Evolutionary conservation across 2,329 filamentous ascomycete genomes (phyloP).

Genomic region (Incumbomyces lentus): DNA sequence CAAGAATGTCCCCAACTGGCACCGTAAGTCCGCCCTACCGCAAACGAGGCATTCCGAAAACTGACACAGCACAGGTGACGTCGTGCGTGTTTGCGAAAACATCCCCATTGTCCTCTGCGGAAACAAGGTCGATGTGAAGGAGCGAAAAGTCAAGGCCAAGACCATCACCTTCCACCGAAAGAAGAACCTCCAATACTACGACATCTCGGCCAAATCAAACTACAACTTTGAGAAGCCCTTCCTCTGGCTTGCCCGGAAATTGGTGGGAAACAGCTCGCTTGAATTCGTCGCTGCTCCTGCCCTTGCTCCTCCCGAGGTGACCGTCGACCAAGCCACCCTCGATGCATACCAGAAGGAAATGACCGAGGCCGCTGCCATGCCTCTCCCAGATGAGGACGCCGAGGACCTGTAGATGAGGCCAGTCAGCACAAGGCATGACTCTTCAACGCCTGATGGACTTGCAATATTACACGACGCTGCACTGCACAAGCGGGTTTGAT

Average conservation of each 20-base stretch:
- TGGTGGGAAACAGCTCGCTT: slow-evolving; percentile 85
- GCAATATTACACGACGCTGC: slow-evolving; percentile 3
- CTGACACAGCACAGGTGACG: slow-evolving; percentile 56
- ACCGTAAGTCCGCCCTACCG: slow-evolving; percentile 65
- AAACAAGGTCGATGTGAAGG: slow-evolving; percentile 99
- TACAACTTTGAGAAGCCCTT: slow-evolving; percentile 99
- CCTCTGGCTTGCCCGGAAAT: slow-evolving; percentile 97
- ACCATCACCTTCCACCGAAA: slow-evolving; percentile 99
- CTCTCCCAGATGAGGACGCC: slow-evolving; percentile 91
- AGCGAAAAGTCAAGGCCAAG: slow-evolving; percentile 99
- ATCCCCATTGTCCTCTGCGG: slow-evolving; percentile 96
- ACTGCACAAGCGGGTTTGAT: neutral
- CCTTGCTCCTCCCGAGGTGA: slow-evolving; percentile 83
- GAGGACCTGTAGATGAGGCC: slow-evolving; percentile 41
- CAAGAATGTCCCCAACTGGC: slow-evolving; percentile 99
- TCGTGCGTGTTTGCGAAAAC: slow-evolving; percentile 98
- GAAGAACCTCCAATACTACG: slow-evolving; percentile 99
- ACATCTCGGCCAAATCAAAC: slow-evolving; percentile 99
- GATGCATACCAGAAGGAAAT: slow-evolving; percentile 82
- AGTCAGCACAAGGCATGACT: neutral
- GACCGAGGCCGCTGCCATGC: slow-evolving; percentile 64
- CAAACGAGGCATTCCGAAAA: neutral
- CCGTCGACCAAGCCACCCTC: slow-evolving; percentile 75
- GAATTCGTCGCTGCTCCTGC: slow-evolving; percentile 95
- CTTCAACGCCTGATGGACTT: neutral